Evolutionary conservation across 1,139 yeast genomes (phyloP).

Genomic region (Zygosaccharomyces sapae): DNA sequence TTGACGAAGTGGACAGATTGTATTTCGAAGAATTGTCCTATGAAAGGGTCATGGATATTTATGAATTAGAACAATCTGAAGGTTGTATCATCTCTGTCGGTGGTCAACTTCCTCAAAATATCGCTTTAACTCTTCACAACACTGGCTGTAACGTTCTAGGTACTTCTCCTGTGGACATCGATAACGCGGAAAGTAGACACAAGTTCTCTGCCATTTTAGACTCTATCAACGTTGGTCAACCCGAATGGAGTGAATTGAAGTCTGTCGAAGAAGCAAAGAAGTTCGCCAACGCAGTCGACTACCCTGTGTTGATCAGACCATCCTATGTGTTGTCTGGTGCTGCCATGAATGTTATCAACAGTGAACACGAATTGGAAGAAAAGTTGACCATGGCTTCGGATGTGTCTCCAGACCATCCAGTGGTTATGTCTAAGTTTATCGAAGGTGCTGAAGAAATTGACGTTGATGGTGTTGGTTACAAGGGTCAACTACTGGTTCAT

Average conservation of each 20-base stretch:
- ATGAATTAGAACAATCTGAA: slow-evolving; percentile 81
- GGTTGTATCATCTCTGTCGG: slow-evolving; percentile 97
- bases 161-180: slow-evolving; percentile 91
- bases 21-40: slow-evolving; percentile 92
- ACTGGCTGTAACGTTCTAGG: slow-evolving; percentile 88
- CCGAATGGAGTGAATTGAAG: slow-evolving; percentile 94
- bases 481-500: slow-evolving; percentile 86
- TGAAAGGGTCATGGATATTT: slow-evolving; percentile 96
- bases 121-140: slow-evolving; percentile 78
- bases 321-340: slow-evolving; percentile 97
- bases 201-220: slow-evolving; percentile 93
- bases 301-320: slow-evolving; percentile 96
- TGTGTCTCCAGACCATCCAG: slow-evolving; percentile 94
- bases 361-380: slow-evolving; percentile 69
- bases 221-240: slow-evolving; percentile 89
- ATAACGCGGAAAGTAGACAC: slow-evolving; percentile 97
- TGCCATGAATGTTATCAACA: slow-evolving; percentile 91
- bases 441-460: slow-evolving; percentile 96
- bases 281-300: slow-evolving; percentile 83
- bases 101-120: slow-evolving; percentile 96
- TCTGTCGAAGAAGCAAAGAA: slow-evolving; percentile 78
- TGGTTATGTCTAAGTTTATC: slow-evolving; percentile 92
- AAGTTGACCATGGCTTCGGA: slow-evolving; percentile 84
- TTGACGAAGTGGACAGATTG: slow-evolving; percentile 94
- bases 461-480: slow-evolving; percentile 90